Evolutionary conservation across 495 filamentous ascomycete species (phyloP), one percentile per base, ranked within the genome.

Genomic region (Talaromyces borbonicus): DNA sequence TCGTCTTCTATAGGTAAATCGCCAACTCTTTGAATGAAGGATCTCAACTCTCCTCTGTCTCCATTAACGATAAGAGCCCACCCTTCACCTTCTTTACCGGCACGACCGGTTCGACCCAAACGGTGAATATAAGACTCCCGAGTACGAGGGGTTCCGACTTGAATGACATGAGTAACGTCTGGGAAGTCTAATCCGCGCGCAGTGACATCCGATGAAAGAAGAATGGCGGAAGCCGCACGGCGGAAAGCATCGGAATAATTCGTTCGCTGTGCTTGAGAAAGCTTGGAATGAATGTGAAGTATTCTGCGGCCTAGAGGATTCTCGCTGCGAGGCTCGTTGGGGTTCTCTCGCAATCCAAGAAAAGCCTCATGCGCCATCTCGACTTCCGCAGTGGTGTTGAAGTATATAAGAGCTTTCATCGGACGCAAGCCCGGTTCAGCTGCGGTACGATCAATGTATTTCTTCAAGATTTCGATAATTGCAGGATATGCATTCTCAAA

Each of bases 361-460:
- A 96, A 83, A 22, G 79, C 71, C 15, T 68, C 59, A 27, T 68
- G 59, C 15, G 79, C 75, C n/a, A 89, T 65, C 24, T 71, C 60
- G 26, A 88, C 83, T 48, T 83, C 73, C 19, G 77, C 75, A 0
- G 88, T 95, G 19, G 81, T 82, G 47, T 83, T 82, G 59, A 87
- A 84, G 67, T 92, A 98, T 32, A 95, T 69, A 47, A 98, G 92
- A 19, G 87, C 87, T 68, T 97, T 98, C 74, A 97, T 94, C 1
- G 89, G 90, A 7, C 62, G 61, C 25, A 53, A 59, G 8, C 60
- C 60, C 15, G 60, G 54, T 9, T 62, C 53, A 1, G 61, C 26
- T 8, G 52, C 48, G 5, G 56, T 48, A 5, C 60, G 60, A 9
- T 62, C 51, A 29, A 71, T 58, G 51, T 80, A 78, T 20, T 73